These are phyloP conservation scores for Echinosophora koreensis DNA, from an alignment of 306 rosid species.

Conservation along the genomic window DNA sequence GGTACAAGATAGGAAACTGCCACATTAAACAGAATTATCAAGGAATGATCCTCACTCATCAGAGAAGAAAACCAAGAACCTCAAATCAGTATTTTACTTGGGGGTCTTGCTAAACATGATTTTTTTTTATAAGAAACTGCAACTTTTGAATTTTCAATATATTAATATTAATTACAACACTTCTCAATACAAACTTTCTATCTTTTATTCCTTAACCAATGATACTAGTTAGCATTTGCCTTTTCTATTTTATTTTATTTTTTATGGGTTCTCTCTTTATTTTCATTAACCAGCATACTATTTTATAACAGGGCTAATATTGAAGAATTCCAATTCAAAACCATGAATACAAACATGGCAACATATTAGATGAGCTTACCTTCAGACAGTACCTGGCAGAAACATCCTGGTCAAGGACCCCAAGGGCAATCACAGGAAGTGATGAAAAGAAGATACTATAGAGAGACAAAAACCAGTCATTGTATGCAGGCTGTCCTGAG, in stretches of 20 bases:
- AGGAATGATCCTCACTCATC: slow-evolving; percentile 27
- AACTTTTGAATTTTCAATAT: too few relatives aligned
- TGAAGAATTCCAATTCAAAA: slow-evolving; percentile 12
- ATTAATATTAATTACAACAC: too few relatives aligned
- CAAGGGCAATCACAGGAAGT: slow-evolving; percentile 85
- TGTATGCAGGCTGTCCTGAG: slow-evolving; percentile 84
- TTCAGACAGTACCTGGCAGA: slow-evolving; percentile 76
- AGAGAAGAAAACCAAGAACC: not conserved
- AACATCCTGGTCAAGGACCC: slow-evolving; percentile 93
- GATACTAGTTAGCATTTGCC: too few relatives aligned
- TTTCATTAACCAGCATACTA: not conserved
- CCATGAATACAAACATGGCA: slow-evolving; percentile 19
- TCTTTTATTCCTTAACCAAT: too few relatives aligned
- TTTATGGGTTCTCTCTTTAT: not conserved
- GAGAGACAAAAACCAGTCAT: slow-evolving; percentile 90
- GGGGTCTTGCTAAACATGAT: too few relatives aligned
- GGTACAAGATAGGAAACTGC: slow-evolving; percentile 94
- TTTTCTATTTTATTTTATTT: not conserved
- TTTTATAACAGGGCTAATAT: not conserved
- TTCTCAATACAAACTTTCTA: too few relatives aligned
- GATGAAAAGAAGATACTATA: slow-evolving; percentile 84
- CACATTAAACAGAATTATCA: slow-evolving; percentile 33
- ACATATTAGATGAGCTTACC: slow-evolving; percentile 57
- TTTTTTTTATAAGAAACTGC: too few relatives aligned
- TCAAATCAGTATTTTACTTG: too few relatives aligned